A percentile compares a stretch with the other conserved stretches of the same genome.
phyloP scores from a whole-genome alignment of 441 rosid genomes.

The Erodium moschatum region DNA sequence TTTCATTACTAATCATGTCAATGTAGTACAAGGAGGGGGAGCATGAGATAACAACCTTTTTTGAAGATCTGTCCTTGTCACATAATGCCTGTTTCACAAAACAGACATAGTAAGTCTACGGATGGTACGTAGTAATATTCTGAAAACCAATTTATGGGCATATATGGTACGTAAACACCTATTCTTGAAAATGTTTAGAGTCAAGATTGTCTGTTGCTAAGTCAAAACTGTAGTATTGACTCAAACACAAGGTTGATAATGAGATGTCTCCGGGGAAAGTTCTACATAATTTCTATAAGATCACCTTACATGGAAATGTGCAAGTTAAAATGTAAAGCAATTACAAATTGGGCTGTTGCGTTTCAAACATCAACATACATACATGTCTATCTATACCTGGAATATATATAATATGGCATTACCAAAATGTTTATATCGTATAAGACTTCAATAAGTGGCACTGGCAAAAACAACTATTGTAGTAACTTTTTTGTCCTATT shows the following conservation, averaged over 20 bases:
- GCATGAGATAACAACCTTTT: constrained; percentile 48
- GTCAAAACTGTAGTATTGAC: neutral
- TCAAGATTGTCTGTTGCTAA: neutral
- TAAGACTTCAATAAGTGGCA: too few species aligned
- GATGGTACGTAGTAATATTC: neutral
- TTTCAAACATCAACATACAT: too few species aligned
- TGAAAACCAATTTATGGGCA: neutral
- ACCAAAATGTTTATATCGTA: too few species aligned
- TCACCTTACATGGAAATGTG: too few species aligned
- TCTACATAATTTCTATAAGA: too few species aligned
- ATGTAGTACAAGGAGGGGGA: neutral
- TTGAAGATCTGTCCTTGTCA: constrained; percentile 67
- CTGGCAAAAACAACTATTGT: too few species aligned
- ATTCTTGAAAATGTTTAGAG: neutral
- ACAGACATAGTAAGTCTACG: constrained; percentile 10
- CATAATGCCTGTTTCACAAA: constrained; percentile 56
- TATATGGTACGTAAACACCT: neutral
- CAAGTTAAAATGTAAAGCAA: too few species aligned
- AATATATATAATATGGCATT: too few species aligned
- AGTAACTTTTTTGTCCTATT: too few species aligned
- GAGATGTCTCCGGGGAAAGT: too few species aligned
- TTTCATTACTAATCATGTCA: constrained; percentile 10
- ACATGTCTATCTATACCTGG: too few species aligned
- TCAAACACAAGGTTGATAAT: neutral
- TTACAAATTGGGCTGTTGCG: too few species aligned